A percentile compares a stretch with the other conserved stretches of the same genome.
These are phyloP conservation scores for Syzygium jambos DNA, from an alignment of 345 rosid species.

Conservation along the genomic window DNA sequence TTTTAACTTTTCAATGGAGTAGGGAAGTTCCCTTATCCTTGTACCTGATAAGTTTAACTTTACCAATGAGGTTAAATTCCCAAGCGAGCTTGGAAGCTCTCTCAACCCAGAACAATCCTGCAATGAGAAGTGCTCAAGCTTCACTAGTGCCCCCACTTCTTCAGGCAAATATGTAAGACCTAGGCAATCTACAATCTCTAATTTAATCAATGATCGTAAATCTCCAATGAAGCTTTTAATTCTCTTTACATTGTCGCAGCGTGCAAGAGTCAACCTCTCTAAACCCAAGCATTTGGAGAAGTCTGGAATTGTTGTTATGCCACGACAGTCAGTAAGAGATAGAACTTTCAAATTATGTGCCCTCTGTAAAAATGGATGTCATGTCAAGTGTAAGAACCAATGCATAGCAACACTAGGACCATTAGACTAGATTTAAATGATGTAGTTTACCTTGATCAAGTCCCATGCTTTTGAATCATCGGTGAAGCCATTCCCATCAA, in stretches of 20 bases:
- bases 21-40: neutral
- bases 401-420: neutral
- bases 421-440: neutral
- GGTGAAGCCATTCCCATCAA: neutral
- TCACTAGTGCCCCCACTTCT: neutral
- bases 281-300: too few relatives aligned
- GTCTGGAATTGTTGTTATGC: too few relatives aligned
- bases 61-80: neutral
- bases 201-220: neutral
- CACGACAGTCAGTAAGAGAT: accelerated
- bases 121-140: neutral
- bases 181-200: neutral
- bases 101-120: neutral
- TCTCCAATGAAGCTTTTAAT: neutral
- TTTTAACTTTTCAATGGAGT: neutral
- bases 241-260: accelerated
- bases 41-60: too few relatives aligned
- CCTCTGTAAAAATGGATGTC: neutral
- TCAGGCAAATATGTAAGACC: neutral
- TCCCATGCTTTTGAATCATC: neutral
- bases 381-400: neutral
- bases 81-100: neutral
- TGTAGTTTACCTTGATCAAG: neutral
- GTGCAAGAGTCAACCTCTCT: too few relatives aligned
- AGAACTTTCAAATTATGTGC: neutral